Conservation (phyloP, 1,139 yeast species). For the Candida glucosophila region DNA sequence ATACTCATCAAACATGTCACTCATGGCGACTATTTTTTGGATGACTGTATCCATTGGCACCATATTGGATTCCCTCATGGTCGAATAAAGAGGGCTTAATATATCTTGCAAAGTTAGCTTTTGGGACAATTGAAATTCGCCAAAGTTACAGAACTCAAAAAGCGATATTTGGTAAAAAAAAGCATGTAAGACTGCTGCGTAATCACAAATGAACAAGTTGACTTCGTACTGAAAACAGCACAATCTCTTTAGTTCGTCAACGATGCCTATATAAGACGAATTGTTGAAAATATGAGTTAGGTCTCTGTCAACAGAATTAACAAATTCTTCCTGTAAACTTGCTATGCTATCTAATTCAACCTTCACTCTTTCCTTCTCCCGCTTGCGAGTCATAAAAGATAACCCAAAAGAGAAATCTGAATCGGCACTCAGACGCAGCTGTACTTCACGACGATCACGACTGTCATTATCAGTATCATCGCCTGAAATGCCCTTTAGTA, state of each 20-base stretch:
- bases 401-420: no score
- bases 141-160: slow-evolving; percentile 76
- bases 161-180: slow-evolving; percentile 76
- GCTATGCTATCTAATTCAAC: slow-evolving; percentile 55
- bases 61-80: slow-evolving; percentile 6
- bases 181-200: slow-evolving; percentile 59
- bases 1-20: slow-evolving; percentile 76
- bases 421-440: no score
- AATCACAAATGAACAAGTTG: slow-evolving; percentile 69
- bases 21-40: slow-evolving; percentile 35
- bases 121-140: slow-evolving; percentile 42
- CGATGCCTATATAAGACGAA: slow-evolving; percentile 73
- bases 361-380: slow-evolving; percentile 11
- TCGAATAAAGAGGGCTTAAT: slow-evolving; percentile 16
- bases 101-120: slow-evolving; percentile 24
- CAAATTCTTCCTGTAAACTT: slow-evolving; percentile 44
- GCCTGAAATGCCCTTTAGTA: background rate
- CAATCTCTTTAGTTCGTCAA: slow-evolving; percentile 60
- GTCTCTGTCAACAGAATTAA: slow-evolving; percentile 35
- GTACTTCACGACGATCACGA: no score
- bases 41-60: slow-evolving; percentile 13
- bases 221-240: slow-evolving; percentile 82
- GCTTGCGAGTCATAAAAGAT: no score
- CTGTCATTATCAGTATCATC: no score
- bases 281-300: slow-evolving; percentile 64